Conservation (phyloP, 2,329 filamentous ascomycete genomes). For the Clarireedia sp. region DNA sequence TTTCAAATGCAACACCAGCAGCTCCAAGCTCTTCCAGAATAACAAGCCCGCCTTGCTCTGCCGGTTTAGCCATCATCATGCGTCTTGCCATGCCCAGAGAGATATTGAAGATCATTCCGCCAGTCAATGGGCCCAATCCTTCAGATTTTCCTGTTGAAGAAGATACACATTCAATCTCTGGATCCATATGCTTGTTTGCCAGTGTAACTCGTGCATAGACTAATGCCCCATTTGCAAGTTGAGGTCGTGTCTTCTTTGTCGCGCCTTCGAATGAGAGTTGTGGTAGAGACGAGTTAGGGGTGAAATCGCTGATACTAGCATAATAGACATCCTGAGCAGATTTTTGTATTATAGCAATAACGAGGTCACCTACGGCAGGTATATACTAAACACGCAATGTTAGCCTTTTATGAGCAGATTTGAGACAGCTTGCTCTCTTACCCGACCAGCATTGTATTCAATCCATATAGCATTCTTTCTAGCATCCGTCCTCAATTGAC, state of each 20-base stretch:
- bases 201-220: conserved; percentile 82
- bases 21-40: conserved; percentile 71
- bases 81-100: conserved; percentile 76
- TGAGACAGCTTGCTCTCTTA: conserved; percentile 33
- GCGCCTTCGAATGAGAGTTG: conserved; percentile 90
- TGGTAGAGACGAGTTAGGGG: conserved; percentile 61
- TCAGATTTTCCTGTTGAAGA: conserved; percentile 80
- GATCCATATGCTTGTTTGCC: conserved; percentile 74
- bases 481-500: conserved; percentile 57
- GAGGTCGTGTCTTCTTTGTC: conserved; percentile 82
- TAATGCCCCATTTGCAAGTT: conserved; percentile 64
- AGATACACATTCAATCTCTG: conserved; percentile 85
- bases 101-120: conserved; percentile 79
- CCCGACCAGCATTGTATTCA: conserved; percentile 62
- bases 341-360: conserved; percentile 79
- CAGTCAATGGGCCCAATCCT: conserved; percentile 73
- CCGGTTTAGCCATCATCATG: conserved; percentile 57
- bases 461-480: conserved; percentile 74
- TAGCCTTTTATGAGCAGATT: background rate
- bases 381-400: conserved; percentile 53
- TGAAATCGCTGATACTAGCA: conserved; percentile 64
- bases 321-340: conserved; percentile 70
- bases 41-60: conserved; percentile 55
- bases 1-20: conserved; percentile 80
- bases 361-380: conserved; percentile 72